phyloP scores from a whole-genome alignment of 345 rosid genomes.

The Euphorbia tirucalli region DNA sequence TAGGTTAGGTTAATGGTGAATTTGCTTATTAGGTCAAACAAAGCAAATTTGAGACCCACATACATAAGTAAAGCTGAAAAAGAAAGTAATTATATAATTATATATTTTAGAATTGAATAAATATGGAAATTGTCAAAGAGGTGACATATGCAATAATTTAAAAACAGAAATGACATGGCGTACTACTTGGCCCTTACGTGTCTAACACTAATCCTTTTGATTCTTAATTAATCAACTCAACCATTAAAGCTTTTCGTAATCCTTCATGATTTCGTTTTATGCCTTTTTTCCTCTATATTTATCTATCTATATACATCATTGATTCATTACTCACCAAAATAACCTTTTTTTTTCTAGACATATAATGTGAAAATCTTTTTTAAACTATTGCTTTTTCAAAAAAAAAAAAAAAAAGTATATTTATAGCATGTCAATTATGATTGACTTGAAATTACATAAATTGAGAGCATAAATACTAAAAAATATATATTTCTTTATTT shows the following conservation, averaged over 20 bases:
- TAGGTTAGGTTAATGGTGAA: background rate
- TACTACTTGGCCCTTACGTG: conserved; percentile 6
- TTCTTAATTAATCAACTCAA: conserved; percentile 4
- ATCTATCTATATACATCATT: no score
- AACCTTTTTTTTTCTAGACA: background rate
- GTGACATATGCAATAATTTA: conserved; percentile 3
- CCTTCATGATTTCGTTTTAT: background rate
- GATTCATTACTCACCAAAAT: no score
- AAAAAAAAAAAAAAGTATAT: no score
- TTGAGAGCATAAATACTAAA: no score
- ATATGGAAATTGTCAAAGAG: background rate
- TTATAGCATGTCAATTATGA: no score
- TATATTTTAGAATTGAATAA: no score
- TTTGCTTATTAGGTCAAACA: background rate
- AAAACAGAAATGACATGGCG: background rate
- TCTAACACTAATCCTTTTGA: conserved; percentile 13
- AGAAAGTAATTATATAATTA: background rate
- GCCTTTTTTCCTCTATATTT: no score
- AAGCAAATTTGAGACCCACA: background rate
- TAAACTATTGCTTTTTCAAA: no score
- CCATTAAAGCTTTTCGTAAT: background rate
- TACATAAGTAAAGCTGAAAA: background rate
- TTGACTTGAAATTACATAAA: no score
- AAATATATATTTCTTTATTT: no score
- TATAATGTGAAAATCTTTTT: no score